phyloP scores from a whole-genome alignment of 2,329 filamentous ascomycete species.

The Scortechinia acanthostroma region DNA sequence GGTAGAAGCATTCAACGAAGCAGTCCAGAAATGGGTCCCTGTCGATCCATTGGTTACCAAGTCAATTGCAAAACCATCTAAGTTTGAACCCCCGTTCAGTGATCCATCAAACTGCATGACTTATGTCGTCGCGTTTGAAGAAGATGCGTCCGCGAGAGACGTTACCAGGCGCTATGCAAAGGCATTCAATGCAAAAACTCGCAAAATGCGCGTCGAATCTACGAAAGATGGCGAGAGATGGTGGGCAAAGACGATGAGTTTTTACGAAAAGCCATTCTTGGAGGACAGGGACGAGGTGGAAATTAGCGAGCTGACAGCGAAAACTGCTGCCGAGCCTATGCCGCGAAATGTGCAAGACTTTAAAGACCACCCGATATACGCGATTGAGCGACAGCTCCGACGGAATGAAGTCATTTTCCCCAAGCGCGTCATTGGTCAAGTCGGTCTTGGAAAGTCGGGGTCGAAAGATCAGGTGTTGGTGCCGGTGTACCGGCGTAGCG shows the following conservation, averaged over 20 bases:
- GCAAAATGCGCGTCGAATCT: conserved; percentile 70
- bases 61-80: conserved; percentile 66
- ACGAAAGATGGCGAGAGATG: conserved; percentile 20
- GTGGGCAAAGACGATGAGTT: conserved; percentile 42
- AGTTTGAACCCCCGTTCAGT: conserved; percentile 75
- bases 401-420: conserved; percentile 75
- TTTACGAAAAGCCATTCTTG: conserved; percentile 30
- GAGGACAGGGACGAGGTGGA: conserved; percentile 78
- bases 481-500: conserved; percentile 72
- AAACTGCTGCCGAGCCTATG: conserved; percentile 73
- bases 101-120: conserved; percentile 71
- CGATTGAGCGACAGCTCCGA: conserved; percentile 76
- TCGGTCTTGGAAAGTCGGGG: conserved; percentile 47
- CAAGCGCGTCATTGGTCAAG: conserved; percentile 67
- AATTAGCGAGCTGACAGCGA: conserved; percentile 65
- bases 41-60: conserved; percentile 79
- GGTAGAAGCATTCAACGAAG: conserved; percentile 83
- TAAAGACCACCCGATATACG: conserved; percentile 77
- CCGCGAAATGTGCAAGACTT: conserved; percentile 81
- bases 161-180: conserved; percentile 84
- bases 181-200: conserved; percentile 83
- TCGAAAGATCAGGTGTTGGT: conserved; percentile 52
- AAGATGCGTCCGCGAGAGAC: conserved; percentile 71
- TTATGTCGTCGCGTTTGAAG: conserved; percentile 82
- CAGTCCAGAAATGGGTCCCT: conserved; percentile 84